A percentile compares a stretch with the other conserved stretches of the same genome.
Evolutionary conservation across 805 yeast genomes (phyloP).

Genomic region (Lachancea waltii): DNA sequence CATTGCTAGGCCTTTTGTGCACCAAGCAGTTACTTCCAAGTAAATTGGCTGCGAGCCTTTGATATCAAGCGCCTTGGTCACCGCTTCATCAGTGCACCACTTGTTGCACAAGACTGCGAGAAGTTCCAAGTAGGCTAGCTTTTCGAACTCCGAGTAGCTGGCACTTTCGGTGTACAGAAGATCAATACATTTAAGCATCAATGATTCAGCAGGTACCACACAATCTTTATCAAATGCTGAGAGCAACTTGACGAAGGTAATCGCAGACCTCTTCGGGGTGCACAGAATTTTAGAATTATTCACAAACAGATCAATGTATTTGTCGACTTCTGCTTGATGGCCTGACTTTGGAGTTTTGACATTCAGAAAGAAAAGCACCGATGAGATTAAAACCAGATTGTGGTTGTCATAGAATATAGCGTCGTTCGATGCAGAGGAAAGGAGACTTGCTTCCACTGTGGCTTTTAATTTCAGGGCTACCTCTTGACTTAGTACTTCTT

Average conservation of each 20-base stretch:
- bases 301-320: slow-evolving; percentile 35
- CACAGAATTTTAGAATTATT: slow-evolving; percentile 16
- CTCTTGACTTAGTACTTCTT: slow-evolving; percentile 12
- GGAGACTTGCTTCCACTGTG: slow-evolving; percentile 17
- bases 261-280: slow-evolving; percentile 31
- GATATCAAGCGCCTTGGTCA: slow-evolving; percentile 14
- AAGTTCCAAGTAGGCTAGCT: slow-evolving; percentile 26
- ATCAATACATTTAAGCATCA: slow-evolving; percentile 5
- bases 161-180: slow-evolving; percentile 6
- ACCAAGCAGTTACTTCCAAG: slow-evolving; percentile 62
- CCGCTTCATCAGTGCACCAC: slow-evolving; percentile 20
- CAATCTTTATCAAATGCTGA: slow-evolving; percentile 45
- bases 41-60: slow-evolving; percentile 18
- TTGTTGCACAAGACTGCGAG: slow-evolving; percentile 26
- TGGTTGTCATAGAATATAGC: slow-evolving; percentile 21
- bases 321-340: slow-evolving; percentile 43
- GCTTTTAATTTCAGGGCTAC: slow-evolving; percentile 17
- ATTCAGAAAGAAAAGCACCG: slow-evolving; percentile 32
- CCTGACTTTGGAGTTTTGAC: slow-evolving; percentile 24
- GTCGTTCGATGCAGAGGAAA: slow-evolving; percentile 10
- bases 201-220: slow-evolving; percentile 18
- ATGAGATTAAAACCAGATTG: slow-evolving; percentile 25
- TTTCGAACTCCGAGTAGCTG: slow-evolving; percentile 14
- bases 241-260: slow-evolving; percentile 40
- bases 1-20: slow-evolving; percentile 61